phyloP scores from a whole-genome alignment of 176 grass and related monocot genomes.

The Eleusine coracana region DNA sequence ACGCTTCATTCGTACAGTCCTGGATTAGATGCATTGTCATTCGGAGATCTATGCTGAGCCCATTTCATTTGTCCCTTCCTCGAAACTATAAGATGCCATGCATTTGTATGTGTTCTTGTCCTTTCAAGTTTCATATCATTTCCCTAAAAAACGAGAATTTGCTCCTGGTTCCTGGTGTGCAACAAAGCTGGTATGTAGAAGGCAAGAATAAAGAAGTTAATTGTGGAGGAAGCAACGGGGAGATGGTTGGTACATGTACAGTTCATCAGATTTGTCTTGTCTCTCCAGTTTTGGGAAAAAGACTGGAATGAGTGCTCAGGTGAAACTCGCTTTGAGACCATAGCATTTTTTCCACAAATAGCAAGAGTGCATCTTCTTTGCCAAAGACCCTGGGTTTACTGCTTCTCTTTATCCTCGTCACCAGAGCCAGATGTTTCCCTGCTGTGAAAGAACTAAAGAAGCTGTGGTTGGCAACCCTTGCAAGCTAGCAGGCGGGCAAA shows the following conservation, averaged over 20 bases:
- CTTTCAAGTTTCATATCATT: constrained; percentile 38
- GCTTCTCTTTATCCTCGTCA: constrained; percentile 47
- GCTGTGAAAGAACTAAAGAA: constrained; percentile 24
- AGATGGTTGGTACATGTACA: constrained; percentile 43
- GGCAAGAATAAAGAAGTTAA: constrained; percentile 96
- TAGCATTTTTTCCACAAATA: constrained; percentile 59
- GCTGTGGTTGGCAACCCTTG: not conserved
- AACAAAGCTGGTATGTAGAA: no score
- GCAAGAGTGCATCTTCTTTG: constrained; percentile 56
- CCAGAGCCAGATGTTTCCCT: constrained; percentile 11
- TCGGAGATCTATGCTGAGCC: not conserved
- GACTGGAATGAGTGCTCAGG: constrained; percentile 65
- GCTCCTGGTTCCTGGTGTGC: constrained; percentile 17
- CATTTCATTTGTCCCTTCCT: not conserved
- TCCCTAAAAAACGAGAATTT: constrained; percentile 19
- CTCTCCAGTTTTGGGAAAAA: constrained; percentile 56
- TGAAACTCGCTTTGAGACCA: constrained; percentile 82
- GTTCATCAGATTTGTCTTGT: constrained; percentile 59
- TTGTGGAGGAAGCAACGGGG: constrained; percentile 78
- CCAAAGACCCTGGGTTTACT: constrained; percentile 46
- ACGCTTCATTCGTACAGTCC: not conserved
- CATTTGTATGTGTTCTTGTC: constrained; percentile 22
- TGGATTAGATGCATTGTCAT: not conserved
- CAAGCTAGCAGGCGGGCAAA: not conserved
- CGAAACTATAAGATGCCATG: not conserved